phyloP scores from a whole-genome alignment of 2,329 filamentous ascomycete genomes.

The Cercospora beticola region DNA sequence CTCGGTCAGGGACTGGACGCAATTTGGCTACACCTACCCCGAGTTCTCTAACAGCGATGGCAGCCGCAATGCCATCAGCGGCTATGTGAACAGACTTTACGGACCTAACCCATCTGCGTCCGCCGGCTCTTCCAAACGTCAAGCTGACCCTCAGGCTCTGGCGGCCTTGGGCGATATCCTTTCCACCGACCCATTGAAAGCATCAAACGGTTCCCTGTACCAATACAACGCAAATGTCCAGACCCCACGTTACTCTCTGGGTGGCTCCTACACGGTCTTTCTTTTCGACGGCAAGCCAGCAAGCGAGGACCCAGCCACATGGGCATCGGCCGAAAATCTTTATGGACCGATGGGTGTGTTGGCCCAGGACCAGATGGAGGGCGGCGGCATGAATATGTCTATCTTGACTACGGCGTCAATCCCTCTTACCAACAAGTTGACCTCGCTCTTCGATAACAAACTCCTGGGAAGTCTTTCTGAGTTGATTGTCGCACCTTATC shows the following conservation, averaged over 20 bases:
- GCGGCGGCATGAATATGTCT: slow-evolving; percentile 7
- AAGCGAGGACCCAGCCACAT: slow-evolving; percentile 46
- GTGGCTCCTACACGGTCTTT: slow-evolving; percentile 63
- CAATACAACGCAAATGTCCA: slow-evolving; percentile 71
- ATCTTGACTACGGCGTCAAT: slow-evolving; percentile 40
- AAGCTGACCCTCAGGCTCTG: slow-evolving; percentile 15
- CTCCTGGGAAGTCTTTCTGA: slow-evolving; percentile 35
- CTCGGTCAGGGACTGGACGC: slow-evolving; percentile 54
- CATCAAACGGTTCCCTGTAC: slow-evolving; percentile 49
- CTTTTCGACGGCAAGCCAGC: slow-evolving; percentile 62
- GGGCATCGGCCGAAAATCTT: slow-evolving; percentile 55
- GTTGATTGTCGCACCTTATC: slow-evolving; percentile 33
- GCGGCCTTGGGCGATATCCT: slow-evolving; percentile 15
- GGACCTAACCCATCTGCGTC: slow-evolving; percentile 43
- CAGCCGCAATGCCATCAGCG: slow-evolving; percentile 46
- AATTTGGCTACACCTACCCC: slow-evolving; percentile 72
- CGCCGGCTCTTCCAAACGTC: slow-evolving; percentile 33
- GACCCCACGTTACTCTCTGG: slow-evolving; percentile 60
- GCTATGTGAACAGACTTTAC: slow-evolving; percentile 56
- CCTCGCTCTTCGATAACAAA: slow-evolving; percentile 34
- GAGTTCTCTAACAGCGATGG: slow-evolving; percentile 56
- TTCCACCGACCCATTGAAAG: slow-evolving; percentile 18
- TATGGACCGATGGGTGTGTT: slow-evolving; percentile 59
- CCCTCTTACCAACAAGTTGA: slow-evolving; percentile 47
- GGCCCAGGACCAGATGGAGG: slow-evolving; percentile 19